phyloP scores from a whole-genome alignment of 176 grass and related monocot genomes.

The Saccharum spontaneum region DNA sequence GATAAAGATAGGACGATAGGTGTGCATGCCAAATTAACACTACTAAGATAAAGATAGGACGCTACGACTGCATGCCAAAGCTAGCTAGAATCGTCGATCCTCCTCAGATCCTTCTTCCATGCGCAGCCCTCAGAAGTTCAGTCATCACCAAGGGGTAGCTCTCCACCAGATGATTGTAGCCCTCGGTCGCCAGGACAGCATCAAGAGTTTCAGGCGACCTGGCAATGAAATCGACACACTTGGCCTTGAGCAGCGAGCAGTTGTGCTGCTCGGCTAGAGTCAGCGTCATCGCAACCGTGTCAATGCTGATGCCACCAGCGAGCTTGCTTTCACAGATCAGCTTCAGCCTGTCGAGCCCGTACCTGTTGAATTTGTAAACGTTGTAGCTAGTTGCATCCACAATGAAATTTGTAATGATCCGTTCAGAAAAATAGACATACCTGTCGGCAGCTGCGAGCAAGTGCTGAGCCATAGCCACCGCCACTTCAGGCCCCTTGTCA shows the following conservation, averaged over 20 bases:
- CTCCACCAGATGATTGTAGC: not conserved
- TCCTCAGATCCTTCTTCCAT: too few relatives aligned
- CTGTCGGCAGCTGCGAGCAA: too few relatives aligned
- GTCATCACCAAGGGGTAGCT: not conserved
- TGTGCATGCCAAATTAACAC: too few relatives aligned
- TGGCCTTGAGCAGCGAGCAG: slow-evolving; percentile 46
- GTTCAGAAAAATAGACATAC: too few relatives aligned
- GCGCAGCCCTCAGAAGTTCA: not conserved
- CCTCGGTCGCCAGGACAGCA: not conserved
- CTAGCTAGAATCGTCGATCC: too few relatives aligned
- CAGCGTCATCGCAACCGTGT: slow-evolving; percentile 29
- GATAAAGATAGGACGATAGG: too few relatives aligned
- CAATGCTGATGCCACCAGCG: slow-evolving; percentile 13
- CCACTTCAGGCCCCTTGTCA: too few relatives aligned
- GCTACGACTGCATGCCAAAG: too few relatives aligned
- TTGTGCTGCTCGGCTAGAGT: slow-evolving; percentile 42
- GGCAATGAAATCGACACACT: slow-evolving; percentile 46
- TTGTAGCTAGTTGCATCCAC: too few relatives aligned
- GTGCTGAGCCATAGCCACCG: too few relatives aligned
- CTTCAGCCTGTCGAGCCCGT: slow-evolving; percentile 53
- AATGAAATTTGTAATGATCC: too few relatives aligned
- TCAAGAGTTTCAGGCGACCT: slow-evolving; percentile 12
- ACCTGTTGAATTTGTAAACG: not conserved
- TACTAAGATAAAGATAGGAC: too few relatives aligned
- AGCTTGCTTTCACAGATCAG: slow-evolving; percentile 42